phyloP scores from a whole-genome alignment of 2,329 filamentous ascomycete species.

The Gaeumannomyces tritici region DNA sequence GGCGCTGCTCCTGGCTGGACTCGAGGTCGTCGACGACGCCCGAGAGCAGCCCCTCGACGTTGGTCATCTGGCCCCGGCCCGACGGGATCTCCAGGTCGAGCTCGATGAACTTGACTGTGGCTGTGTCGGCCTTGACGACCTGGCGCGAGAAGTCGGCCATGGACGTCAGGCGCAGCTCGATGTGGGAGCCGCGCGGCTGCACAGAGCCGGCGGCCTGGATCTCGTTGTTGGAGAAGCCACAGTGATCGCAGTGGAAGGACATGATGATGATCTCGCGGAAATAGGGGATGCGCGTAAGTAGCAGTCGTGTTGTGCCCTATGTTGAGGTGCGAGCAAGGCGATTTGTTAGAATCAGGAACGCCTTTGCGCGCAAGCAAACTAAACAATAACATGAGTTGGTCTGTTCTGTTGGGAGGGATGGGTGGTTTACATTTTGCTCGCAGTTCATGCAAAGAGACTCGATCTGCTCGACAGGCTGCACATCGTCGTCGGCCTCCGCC shows the following conservation, averaged over 20 bases:
- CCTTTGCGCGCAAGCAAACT: slow-evolving; percentile 2
- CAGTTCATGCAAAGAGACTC: slow-evolving; percentile 85
- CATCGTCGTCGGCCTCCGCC: slow-evolving; percentile 32
- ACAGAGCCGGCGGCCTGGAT: slow-evolving; percentile 88
- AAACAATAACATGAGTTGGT: not conserved
- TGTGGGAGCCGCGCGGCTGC: slow-evolving; percentile 78
- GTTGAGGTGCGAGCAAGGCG: slow-evolving; percentile 21
- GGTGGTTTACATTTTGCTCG: slow-evolving; percentile 55
- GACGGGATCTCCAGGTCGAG: slow-evolving; percentile 88
- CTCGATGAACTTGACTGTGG: slow-evolving; percentile 78
- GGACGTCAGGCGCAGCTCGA: slow-evolving; percentile 68
- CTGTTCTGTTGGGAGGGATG: not conserved
- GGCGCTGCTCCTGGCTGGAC: slow-evolving; percentile 72
- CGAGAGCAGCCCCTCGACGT: slow-evolving; percentile 78
- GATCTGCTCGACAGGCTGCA: slow-evolving; percentile 53
- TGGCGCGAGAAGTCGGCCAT: slow-evolving; percentile 72
- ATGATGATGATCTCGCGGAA: slow-evolving; percentile 97
- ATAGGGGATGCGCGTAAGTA: slow-evolving; percentile 89
- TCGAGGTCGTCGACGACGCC: slow-evolving; percentile 74
- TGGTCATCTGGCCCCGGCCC: slow-evolving; percentile 84
- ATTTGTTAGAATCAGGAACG: not conserved
- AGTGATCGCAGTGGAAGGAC: slow-evolving; percentile 90
- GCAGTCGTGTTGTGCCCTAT: slow-evolving; percentile 68
- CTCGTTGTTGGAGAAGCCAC: slow-evolving; percentile 82
- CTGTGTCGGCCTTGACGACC: slow-evolving; percentile 86